phyloP scores from a whole-genome alignment of 31 red algal species.

The Odonthalia washingtoniensis region DNA sequence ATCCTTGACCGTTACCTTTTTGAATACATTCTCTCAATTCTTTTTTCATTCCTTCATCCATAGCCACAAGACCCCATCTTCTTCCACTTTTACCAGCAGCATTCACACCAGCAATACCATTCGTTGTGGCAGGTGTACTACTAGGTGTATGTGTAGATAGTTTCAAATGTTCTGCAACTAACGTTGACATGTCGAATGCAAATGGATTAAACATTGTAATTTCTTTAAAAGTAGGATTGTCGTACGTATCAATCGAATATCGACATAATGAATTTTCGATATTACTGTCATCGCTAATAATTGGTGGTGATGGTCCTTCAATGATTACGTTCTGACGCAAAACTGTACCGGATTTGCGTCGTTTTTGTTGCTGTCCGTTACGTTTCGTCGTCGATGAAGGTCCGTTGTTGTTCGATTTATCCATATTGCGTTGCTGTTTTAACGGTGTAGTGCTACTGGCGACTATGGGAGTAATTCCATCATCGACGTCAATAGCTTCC shows the following conservation, averaged over 20 bases:
- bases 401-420: not conserved
- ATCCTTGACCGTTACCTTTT: constrained; percentile 17
- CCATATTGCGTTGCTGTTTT: constrained; percentile 11
- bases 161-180: constrained; percentile 45
- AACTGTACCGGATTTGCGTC: constrained; percentile 15
- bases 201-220: constrained; percentile 76
- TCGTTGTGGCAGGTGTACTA: constrained; percentile 20
- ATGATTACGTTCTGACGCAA: constrained; percentile 28
- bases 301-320: constrained; percentile 34
- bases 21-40: constrained; percentile 57
- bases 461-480: constrained; percentile 11
- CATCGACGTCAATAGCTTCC: not conserved
- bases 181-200: constrained; percentile 33
- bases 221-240: constrained; percentile 26
- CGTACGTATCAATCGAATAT: no score
- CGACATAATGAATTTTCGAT: no score
- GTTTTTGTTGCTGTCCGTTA: no score
- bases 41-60: constrained; percentile 54
- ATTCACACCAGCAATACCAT: constrained; percentile 22
- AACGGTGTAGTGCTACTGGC: constrained; percentile 15
- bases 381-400: no score
- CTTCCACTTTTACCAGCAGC: not conserved
- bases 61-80: not conserved
- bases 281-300: no score
- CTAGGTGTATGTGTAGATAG: constrained; percentile 14